Evolutionary conservation across 2,329 filamentous ascomycete genomes (phyloP).

Genomic region (Trichoderma endophyticum): DNA sequence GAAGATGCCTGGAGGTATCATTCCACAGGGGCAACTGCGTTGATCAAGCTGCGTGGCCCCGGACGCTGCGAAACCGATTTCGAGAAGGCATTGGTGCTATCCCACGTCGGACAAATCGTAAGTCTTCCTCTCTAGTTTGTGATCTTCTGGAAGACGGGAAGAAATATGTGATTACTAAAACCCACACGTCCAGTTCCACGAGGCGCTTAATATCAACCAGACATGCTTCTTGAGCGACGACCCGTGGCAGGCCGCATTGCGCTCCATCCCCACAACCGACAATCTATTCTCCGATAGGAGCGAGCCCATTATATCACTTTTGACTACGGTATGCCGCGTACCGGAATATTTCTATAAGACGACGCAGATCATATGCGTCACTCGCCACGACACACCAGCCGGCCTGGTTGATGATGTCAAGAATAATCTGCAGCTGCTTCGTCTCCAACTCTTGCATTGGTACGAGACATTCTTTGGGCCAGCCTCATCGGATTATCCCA

Average conservation of each 20-base stretch:
- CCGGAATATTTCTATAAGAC: constrained; percentile 9
- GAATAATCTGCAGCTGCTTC: background rate
- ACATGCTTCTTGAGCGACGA: background rate
- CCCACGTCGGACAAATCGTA: constrained; percentile 16
- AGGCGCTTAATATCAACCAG: background rate
- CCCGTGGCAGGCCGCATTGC: background rate
- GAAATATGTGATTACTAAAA: background rate
- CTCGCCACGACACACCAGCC: background rate
- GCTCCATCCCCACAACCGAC: constrained; percentile 8
- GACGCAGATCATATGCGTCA: background rate
- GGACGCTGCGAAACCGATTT: constrained; percentile 8
- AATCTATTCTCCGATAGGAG: constrained; percentile 8
- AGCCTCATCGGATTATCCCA: background rate
- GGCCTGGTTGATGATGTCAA: background rate
- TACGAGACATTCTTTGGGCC: background rate
- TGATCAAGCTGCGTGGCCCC: constrained; percentile 13
- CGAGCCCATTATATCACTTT: background rate
- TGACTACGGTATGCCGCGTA: background rate
- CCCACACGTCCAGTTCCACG: background rate
- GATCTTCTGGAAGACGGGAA: background rate
- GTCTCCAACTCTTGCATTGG: background rate
- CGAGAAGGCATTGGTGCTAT: constrained; percentile 9
- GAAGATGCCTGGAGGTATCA: constrained; percentile 10
- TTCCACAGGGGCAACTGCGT: background rate
- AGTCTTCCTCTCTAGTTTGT: background rate